Percentiles rank a stretch among this genome's conserved stretches.
Conservation (phyloP, 139 green algal species). For the Coelastrella sp. region DNA sequence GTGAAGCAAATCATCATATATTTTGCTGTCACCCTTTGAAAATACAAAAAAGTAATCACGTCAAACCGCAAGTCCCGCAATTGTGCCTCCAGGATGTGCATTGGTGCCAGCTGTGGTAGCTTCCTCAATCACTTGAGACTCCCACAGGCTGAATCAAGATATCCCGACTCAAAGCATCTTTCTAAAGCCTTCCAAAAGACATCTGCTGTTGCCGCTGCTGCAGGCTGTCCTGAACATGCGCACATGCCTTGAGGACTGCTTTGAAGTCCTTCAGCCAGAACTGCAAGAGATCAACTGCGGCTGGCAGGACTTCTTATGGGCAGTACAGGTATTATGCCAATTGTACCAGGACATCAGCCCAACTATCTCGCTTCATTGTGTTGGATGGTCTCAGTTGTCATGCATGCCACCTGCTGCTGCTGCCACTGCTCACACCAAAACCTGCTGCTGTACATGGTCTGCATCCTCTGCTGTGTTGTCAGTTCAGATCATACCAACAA, state of each 20-base stretch:
- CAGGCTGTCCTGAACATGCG: constrained; percentile 24
- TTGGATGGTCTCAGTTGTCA: neutral
- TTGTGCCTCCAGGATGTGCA: too few relatives aligned
- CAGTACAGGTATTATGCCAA: constrained; percentile 47
- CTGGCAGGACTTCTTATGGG: constrained; percentile 57
- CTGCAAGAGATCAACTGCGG: constrained; percentile 42
- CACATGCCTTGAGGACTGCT: constrained; percentile 31
- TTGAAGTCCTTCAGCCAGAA: constrained; percentile 38
- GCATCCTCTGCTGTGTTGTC: neutral
- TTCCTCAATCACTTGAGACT: too few relatives aligned
- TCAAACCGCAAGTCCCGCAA: too few relatives aligned
- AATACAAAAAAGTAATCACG: too few relatives aligned
- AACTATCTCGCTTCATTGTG: neutral
- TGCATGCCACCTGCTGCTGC: neutral
- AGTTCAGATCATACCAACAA: neutral
- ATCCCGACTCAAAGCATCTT: too few relatives aligned
- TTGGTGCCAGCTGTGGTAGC: too few relatives aligned
- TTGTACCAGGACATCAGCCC: neutral
- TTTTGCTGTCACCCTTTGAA: too few relatives aligned
- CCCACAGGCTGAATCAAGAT: too few relatives aligned
- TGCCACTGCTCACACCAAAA: neutral
- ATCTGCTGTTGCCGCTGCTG: constrained; percentile 3
- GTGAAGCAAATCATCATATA: too few relatives aligned
- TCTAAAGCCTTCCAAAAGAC: too few relatives aligned
- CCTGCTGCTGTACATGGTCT: neutral